Percentiles rank a stretch among this genome's conserved stretches.
Conservation (phyloP, 2,329 filamentous ascomycete genomes). For the Camillea tinctor region DNA sequence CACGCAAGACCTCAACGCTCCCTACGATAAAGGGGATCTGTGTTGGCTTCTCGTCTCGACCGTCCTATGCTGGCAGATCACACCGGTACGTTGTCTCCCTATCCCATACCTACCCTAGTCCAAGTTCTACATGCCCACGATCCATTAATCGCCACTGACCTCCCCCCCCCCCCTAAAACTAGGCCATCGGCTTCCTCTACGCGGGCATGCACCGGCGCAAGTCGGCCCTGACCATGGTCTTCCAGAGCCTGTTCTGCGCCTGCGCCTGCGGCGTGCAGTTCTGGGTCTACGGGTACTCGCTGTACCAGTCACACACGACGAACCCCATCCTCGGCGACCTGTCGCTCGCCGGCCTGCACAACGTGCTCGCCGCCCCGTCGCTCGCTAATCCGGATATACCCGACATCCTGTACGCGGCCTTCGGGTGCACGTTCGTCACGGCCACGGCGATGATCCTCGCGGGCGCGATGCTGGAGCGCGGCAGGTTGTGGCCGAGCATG, state of each 20-base stretch:
- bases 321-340: slow-evolving; percentile 37
- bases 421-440: slow-evolving; percentile 39
- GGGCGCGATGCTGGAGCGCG: slow-evolving; percentile 38
- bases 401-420: slow-evolving; percentile 38
- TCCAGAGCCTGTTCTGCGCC: slow-evolving; percentile 47
- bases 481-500: slow-evolving; percentile 46
- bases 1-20: slow-evolving; percentile 43
- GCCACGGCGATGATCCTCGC: slow-evolving; percentile 40
- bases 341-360: slow-evolving; percentile 35
- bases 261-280: slow-evolving; percentile 45
- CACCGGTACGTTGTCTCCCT: slow-evolving; percentile 21
- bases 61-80: slow-evolving; percentile 39
- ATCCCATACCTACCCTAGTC: not conserved
- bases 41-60: slow-evolving; percentile 42
- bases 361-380: slow-evolving; percentile 37
- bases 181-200: slow-evolving; percentile 39
- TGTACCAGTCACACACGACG: slow-evolving; percentile 38
- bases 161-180: not conserved
- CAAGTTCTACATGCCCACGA: not conserved
- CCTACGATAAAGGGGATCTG: slow-evolving; percentile 46
- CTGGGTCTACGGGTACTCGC: slow-evolving; percentile 46
- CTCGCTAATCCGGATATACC: slow-evolving; percentile 38
- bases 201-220: slow-evolving; percentile 39
- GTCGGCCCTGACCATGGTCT: slow-evolving; percentile 43
- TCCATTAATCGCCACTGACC: not conserved